Evolutionary conservation across 1,284 basidiomycete species (phyloP).

Genomic region (Tylopilus sp.): DNA sequence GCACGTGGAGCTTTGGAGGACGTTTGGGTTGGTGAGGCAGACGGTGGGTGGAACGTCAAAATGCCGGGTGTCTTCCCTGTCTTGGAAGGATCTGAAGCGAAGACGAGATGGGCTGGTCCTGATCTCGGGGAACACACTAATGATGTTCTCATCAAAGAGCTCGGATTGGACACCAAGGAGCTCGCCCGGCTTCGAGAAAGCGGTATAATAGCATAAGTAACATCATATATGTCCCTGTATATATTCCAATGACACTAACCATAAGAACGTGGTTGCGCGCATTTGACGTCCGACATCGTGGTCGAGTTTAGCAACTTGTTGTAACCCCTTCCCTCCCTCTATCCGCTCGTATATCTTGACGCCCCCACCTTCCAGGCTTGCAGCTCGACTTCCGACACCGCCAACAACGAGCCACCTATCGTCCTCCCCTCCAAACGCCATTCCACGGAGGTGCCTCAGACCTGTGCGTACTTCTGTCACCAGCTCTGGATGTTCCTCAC

Average conservation of each 20-base stretch:
- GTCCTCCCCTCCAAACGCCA: no score
- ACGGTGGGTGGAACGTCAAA: slow-evolving; percentile 68
- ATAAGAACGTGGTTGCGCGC: slow-evolving; percentile 60
- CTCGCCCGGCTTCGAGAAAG: slow-evolving; percentile 55
- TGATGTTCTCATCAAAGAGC: slow-evolving; percentile 62
- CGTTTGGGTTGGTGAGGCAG: slow-evolving; percentile 60
- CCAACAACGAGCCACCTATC: no score
- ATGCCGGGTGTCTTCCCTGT: slow-evolving; percentile 72
- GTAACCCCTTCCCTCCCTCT: no score
- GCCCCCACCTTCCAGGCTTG: no score
- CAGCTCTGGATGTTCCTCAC: no score
- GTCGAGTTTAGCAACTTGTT: slow-evolving; percentile 48
- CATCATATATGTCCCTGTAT: background rate
- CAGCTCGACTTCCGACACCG: no score
- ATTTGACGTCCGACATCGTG: slow-evolving; percentile 41
- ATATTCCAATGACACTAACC: slow-evolving; percentile 44
- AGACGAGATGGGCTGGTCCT: slow-evolving; percentile 75
- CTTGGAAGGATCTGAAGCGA: slow-evolving; percentile 64
- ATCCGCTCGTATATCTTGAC: no score
- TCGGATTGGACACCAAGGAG: slow-evolving; percentile 59
- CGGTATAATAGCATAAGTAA: slow-evolving; percentile 55
- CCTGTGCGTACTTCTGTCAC: no score
- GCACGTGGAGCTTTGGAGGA: slow-evolving; percentile 69
- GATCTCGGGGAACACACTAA: slow-evolving; percentile 73
- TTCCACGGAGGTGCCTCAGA: no score